A percentile compares a stretch with the other conserved stretches of the same genome.
These are phyloP conservation scores for Botryosphaeria dothidea DNA, from an alignment of 2,329 filamentous ascomycete genomes.

Conservation along the genomic window DNA sequence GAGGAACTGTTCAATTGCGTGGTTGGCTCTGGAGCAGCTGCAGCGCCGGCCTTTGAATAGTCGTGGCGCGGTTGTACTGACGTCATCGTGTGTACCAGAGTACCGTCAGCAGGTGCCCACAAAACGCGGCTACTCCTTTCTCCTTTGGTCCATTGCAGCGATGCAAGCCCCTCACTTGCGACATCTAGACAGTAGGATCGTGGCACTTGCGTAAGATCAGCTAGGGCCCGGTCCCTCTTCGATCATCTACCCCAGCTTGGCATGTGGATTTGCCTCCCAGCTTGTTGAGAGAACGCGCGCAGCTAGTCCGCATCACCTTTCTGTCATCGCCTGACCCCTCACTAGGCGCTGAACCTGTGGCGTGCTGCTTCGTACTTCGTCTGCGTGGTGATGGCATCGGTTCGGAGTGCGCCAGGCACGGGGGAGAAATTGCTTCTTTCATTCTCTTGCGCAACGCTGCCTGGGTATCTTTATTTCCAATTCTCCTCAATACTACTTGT, in stretches of 20 bases:
- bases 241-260: slow-evolving; percentile 6
- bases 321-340: background rate
- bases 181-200: slow-evolving; percentile 1
- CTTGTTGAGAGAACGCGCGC: too few relatives aligned
- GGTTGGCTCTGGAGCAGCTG: background rate
- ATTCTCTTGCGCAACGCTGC: background rate
- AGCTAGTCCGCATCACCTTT: background rate
- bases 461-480: background rate
- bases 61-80: background rate
- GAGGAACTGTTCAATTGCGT: background rate
- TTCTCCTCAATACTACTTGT: too few relatives aligned
- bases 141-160: slow-evolving; percentile 6
- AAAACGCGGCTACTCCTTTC: background rate
- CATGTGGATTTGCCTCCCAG: background rate
- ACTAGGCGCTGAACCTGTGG: background rate
- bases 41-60: slow-evolving; percentile 16
- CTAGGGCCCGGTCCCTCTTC: background rate
- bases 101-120: slow-evolving; percentile 7
- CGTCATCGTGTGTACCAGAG: slow-evolving; percentile 3
- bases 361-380: background rate
- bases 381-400: background rate
- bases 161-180: slow-evolving; percentile 14
- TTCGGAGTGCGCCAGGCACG: background rate
- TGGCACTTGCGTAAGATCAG: slow-evolving; percentile 15
- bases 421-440: background rate